Base-by-base conservation (phyloP, 2,329 filamentous ascomycete species). In the Ceratocystis smalleyi region DNA sequence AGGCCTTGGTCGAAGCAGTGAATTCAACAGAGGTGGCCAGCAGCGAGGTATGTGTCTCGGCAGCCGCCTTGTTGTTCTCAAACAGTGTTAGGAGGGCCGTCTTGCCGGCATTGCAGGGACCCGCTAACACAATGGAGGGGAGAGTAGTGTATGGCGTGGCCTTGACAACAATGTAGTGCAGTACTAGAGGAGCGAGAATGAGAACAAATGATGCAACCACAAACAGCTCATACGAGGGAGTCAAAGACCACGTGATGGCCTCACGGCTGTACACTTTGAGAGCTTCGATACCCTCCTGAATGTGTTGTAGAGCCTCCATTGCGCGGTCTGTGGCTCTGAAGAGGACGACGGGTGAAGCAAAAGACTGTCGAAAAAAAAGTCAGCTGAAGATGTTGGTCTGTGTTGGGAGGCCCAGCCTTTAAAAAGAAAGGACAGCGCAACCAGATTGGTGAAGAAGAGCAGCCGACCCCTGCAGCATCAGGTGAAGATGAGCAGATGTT, bases 101-200 rank as follows among this genome's bases (percentile, higher is more conserved):
- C 78, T 97, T 99, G 71, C 94, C 94, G 61, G 84, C 82, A 68
- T 86, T 88, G 64, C 86, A 85, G 17, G 92, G 90, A 0, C 94
- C 94, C 60, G 91, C 73, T 54, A 96, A 81, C 8, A 96, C 78
- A 67, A 97, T 84, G 6, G 86, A 87, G 61, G 92, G 90, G 30
- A 88, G 81, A 15, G 79, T 80, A 45, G 83, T 83, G 70, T 87
- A 85, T 15, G 84, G 81, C 47, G 81, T 81, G 61, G 83, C 79
- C 64, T 81, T 82, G 73, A 90, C 84, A 71, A 96, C 81, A 72
- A 87, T 77, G 65, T 83, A 73, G 77, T 97, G 94, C 59, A 96
- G 79, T 64, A 95, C 72, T 62, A 95, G 71, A 22, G 94, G 94
- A 32, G 88, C 77, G 64, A 86, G 74, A 68, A 96, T 73, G 67